A percentile compares a stretch with the other conserved stretches of the same genome.
These are phyloP conservation scores for Aspergillus bridgeri DNA, from an alignment of 495 filamentous ascomycete genomes.

Conservation along the genomic window DNA sequence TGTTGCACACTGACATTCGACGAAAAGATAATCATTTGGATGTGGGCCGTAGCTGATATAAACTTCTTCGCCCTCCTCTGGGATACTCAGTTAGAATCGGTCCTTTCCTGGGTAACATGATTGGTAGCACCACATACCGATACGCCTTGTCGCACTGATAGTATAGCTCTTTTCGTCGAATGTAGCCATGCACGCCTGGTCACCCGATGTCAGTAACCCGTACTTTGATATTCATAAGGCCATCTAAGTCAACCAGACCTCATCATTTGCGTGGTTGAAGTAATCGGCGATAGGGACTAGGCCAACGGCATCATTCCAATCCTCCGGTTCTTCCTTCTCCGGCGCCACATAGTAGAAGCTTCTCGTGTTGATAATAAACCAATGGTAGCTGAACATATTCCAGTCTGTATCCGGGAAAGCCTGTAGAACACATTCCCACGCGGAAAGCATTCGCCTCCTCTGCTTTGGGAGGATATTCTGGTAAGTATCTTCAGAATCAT, in stretches of 20 bases:
- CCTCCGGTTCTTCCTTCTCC: constrained; percentile 39
- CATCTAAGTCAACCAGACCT: constrained; percentile 15
- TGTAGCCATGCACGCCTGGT: constrained; percentile 45
- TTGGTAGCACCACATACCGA: constrained; percentile 29
- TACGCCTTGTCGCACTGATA: constrained; percentile 45
- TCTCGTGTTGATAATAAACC: constrained; percentile 73
- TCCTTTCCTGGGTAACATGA: background rate
- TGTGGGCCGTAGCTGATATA: constrained; percentile 70
- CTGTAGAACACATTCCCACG: constrained; percentile 49
- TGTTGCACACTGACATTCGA: constrained; percentile 51
- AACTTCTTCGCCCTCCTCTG: constrained; percentile 57
- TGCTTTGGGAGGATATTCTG: constrained; percentile 55
- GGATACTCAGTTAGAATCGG: background rate
- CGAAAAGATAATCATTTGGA: constrained; percentile 64
- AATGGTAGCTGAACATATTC: constrained; percentile 58
- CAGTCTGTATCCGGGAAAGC: constrained; percentile 47
- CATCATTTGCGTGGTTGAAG: constrained; percentile 65
- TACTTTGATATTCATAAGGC: background rate
- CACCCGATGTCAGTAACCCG: background rate
- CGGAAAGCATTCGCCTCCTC: constrained; percentile 53
- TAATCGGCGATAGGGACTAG: constrained; percentile 79
- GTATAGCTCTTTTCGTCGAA: constrained; percentile 51
- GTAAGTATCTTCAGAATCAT: constrained; percentile 14
- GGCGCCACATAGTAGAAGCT: constrained; percentile 64
- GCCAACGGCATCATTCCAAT: constrained; percentile 62